Conservation (phyloP, 2,329 filamentous ascomycete species). For the Trichoderma koningii region DNA sequence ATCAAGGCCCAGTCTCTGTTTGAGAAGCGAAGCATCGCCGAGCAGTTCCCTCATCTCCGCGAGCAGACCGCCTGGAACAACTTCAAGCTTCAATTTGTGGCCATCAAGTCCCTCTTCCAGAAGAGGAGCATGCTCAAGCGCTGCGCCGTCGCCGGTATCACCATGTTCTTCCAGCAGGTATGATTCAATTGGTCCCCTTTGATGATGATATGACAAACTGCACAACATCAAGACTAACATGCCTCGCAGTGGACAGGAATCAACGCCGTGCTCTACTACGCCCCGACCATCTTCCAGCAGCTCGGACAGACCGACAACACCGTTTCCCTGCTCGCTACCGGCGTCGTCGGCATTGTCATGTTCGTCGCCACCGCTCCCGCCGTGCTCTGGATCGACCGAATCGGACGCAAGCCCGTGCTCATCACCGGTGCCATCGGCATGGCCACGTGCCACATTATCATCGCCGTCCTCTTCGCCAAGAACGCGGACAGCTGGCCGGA, state of each 20-base stretch:
- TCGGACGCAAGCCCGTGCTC: conserved; percentile 64
- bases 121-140: conserved; percentile 71
- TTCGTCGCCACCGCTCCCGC: conserved; percentile 68
- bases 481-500: conserved; percentile 60
- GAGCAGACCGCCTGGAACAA: conserved; percentile 62
- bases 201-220: background rate
- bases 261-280: conserved; percentile 68
- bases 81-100: conserved; percentile 75
- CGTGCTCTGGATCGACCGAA: conserved; percentile 65
- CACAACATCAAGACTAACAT: background rate
- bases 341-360: conserved; percentile 71
- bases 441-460: conserved; percentile 69
- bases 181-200: background rate
- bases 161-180: conserved; percentile 59
- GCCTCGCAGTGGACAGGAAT: conserved; percentile 44
- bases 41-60: conserved; percentile 66
- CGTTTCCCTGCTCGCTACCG: conserved; percentile 65
- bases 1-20: conserved; percentile 79
- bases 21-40: conserved; percentile 66
- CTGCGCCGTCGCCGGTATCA: conserved; percentile 63
- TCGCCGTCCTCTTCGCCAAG: conserved; percentile 67
- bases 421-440: conserved; percentile 69
- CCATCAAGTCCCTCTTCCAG: conserved; percentile 77
- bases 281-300: conserved; percentile 68
- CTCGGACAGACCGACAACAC: conserved; percentile 59